Evolutionary conservation across 139 green algal genomes (phyloP).

Genomic region (Chlamydomonas sp.): DNA sequence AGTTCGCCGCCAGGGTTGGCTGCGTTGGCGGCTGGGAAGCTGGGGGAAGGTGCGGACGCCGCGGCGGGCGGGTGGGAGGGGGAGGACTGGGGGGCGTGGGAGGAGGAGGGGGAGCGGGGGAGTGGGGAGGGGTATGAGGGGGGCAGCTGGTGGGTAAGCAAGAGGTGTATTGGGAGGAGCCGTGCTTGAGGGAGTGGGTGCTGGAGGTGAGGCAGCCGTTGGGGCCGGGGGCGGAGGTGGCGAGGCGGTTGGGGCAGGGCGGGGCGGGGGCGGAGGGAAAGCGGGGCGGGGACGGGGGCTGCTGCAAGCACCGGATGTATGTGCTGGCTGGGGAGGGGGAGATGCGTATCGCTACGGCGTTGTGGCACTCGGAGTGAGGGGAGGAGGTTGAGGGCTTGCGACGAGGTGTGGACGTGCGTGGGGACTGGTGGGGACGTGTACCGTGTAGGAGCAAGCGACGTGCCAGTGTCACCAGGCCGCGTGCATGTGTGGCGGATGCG

Average conservation of each 20-base stretch:
- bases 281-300: neutral
- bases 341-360: constrained; percentile 14
- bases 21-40: neutral
- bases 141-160: neutral
- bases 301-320: constrained; percentile 22
- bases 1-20: neutral
- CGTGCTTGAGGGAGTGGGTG: constrained; percentile 19
- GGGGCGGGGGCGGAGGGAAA: neutral
- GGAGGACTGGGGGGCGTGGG: neutral
- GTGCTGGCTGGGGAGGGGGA: constrained; percentile 24
- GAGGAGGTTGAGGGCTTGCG: no score
- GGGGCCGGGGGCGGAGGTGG: neutral
- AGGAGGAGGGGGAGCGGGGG: neutral
- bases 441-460: neutral
- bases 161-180: neutral
- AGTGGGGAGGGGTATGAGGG: neutral
- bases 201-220: neutral
- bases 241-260: neutral
- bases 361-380: constrained; percentile 20
- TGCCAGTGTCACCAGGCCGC: neutral
- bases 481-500: neutral
- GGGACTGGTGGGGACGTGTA: neutral
- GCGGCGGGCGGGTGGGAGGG: neutral
- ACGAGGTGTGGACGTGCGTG: neutral
- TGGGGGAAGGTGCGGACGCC: neutral